Conservation (phyloP, 2,329 filamentous ascomycete species). For the Diaporthe velutina region DNA sequence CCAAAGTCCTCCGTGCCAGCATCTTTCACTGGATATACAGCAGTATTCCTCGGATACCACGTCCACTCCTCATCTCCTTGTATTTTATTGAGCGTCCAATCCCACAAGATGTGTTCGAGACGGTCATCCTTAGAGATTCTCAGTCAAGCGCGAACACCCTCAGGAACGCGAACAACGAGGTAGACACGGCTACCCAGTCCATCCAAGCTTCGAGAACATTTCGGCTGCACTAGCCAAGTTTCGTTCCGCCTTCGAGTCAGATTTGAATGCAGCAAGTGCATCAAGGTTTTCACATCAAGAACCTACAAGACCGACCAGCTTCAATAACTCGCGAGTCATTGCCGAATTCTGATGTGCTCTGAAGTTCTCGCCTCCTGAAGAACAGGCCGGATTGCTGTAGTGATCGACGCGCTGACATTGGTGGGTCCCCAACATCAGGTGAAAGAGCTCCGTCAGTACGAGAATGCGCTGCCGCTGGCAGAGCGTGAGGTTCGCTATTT, state of each 20-base stretch:
- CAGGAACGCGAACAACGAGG: neutral
- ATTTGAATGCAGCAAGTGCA: neutral
- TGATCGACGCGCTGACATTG: slow-evolving; percentile 17
- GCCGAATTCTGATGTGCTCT: slow-evolving; percentile 30
- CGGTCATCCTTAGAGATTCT: neutral
- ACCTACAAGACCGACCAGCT: neutral
- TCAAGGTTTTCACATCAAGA: slow-evolving; percentile 13
- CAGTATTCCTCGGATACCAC: neutral
- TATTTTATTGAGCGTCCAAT: neutral
- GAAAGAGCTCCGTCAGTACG: slow-evolving; percentile 20
- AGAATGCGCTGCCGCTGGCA: slow-evolving; percentile 10
- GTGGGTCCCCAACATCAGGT: slow-evolving; percentile 19
- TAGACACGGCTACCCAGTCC: neutral
- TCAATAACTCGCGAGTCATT: slow-evolving; percentile 27
- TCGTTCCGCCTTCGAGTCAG: slow-evolving; percentile 26
- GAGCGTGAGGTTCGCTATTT: neutral
- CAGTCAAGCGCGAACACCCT: neutral
- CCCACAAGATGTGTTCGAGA: neutral
- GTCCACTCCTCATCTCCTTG: neutral
- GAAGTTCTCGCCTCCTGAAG: slow-evolving; percentile 24
- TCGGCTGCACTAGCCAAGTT: slow-evolving; percentile 1
- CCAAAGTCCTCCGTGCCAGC: neutral
- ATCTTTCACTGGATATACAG: neutral
- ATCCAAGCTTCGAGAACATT: slow-evolving; percentile 27
- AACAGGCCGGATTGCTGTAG: slow-evolving; percentile 3